Conservation (phyloP, 2,329 filamentous ascomycete genomes). For the Botrytis elliptica region DNA sequence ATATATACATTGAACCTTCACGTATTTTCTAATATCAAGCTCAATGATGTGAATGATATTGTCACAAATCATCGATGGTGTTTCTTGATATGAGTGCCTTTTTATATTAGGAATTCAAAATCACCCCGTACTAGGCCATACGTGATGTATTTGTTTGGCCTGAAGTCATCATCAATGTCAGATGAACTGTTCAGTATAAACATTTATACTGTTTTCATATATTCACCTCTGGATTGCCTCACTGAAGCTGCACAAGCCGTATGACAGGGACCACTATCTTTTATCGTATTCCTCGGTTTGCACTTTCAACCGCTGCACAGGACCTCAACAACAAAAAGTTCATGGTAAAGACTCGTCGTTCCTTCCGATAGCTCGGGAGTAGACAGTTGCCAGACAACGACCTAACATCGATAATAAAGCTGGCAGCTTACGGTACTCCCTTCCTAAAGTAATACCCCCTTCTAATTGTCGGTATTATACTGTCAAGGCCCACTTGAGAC, state of each 20-base stretch:
- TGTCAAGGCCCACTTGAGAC: too few species aligned
- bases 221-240: too few species aligned
- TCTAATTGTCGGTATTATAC: neutral
- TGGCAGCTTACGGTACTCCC: neutral
- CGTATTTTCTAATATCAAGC: neutral
- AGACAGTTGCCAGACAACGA: neutral
- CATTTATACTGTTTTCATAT: neutral
- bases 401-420: neutral
- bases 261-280: too few species aligned
- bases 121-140: neutral
- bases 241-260: neutral
- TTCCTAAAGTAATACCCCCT: too few species aligned
- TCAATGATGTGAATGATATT: neutral
- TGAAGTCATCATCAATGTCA: neutral
- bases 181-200: neutral
- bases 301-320: neutral
- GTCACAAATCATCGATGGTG: neutral
- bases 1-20: neutral
- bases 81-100: neutral
- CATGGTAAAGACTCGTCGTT: neutral
- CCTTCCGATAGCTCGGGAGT: neutral
- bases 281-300: neutral
- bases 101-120: neutral
- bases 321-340: too few species aligned
- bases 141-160: neutral